Percentiles rank a stretch among this genome's conserved stretches.
phyloP scores from a whole-genome alignment of 2,329 filamentous ascomycete species.

The Stagonosporopsis tanaceti region DNA sequence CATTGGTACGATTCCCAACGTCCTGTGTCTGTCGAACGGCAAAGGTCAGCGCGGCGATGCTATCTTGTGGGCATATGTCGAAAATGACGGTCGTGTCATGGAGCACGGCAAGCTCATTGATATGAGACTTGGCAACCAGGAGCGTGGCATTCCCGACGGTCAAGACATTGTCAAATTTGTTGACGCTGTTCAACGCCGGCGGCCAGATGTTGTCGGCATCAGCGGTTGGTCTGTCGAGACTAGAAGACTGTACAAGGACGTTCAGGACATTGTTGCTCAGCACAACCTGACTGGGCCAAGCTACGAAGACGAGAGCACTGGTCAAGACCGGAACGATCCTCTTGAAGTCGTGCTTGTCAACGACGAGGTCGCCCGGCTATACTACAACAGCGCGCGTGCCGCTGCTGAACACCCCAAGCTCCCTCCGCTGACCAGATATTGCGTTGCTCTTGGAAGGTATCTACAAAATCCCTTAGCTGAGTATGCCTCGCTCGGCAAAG shows the following conservation, averaged over 20 bases:
- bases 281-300: constrained; percentile 79
- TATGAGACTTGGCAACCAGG: constrained; percentile 69
- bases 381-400: constrained; percentile 87
- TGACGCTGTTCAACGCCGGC: constrained; percentile 78
- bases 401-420: constrained; percentile 81
- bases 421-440: constrained; percentile 82
- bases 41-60: constrained; percentile 81
- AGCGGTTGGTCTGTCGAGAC: constrained; percentile 90
- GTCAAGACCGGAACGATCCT: constrained; percentile 75
- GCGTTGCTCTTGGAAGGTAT: constrained; percentile 86
- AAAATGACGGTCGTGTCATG: constrained; percentile 87
- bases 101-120: constrained; percentile 90
- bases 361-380: constrained; percentile 95
- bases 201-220: constrained; percentile 89
- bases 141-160: constrained; percentile 72
- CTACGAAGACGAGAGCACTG: constrained; percentile 79
- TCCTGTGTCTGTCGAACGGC: constrained; percentile 87
- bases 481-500: constrained; percentile 89
- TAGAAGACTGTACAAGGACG: constrained; percentile 79
- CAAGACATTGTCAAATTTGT: constrained; percentile 74
- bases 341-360: constrained; percentile 92
- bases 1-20: constrained; percentile 84
- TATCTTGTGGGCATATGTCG: constrained; percentile 89
- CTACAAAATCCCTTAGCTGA: constrained; percentile 96
- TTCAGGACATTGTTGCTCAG: constrained; percentile 80